Base-by-base conservation (phyloP, 2,329 filamentous ascomycete species). In the Penicillium frequentans region DNA sequence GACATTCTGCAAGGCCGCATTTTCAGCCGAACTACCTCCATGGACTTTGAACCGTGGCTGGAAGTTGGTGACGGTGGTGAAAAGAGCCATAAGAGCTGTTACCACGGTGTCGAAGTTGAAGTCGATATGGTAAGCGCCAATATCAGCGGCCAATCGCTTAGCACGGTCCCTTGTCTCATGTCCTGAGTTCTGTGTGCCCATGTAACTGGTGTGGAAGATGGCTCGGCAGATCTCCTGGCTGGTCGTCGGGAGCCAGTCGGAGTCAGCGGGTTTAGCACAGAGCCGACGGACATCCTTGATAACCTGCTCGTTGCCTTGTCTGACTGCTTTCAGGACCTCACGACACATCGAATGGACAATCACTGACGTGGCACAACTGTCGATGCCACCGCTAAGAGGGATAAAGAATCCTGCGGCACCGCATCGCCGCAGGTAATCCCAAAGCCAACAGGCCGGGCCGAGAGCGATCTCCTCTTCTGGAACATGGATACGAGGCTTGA, bases 111-210 rank as follows among this genome's bases (percentile, higher is more conserved):
- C 90, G 55, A 93, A 91, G 66, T 91, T 85, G 45, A 91, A 77
- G 67, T 93, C 84, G 4, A 84, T 80, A 68, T 95, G 91, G 66
- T 91, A 87, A 16, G 84, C 80, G 3, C 90, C 90, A 52, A 93
- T 91, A n/a, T 72, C 71, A 13, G 69, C 65, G 1, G 78, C 70
- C 2, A 93, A 79, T 0, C 82, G 79, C 66, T 83, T 83, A 1
- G 90, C 88, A 27, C 90, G 80, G 47, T 81, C 78, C 10, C 90
- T 78, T 0, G 90, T 92, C 61, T 91, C 88, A 43, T 77, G 75
- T 49, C 84, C 86, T 43, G 87, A 88, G 60, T 88, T 84, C 63
- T 81, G 76, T 67, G 86, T 92, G 11, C 89, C 90, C 85, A 91
- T 88, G 73, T 86, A 90, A 47, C 81, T 79, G 1, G 87, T 90